Evolutionary conservation across 78 protist species (phyloP).

Genomic region (Pigoraptor vietnamica): DNA sequence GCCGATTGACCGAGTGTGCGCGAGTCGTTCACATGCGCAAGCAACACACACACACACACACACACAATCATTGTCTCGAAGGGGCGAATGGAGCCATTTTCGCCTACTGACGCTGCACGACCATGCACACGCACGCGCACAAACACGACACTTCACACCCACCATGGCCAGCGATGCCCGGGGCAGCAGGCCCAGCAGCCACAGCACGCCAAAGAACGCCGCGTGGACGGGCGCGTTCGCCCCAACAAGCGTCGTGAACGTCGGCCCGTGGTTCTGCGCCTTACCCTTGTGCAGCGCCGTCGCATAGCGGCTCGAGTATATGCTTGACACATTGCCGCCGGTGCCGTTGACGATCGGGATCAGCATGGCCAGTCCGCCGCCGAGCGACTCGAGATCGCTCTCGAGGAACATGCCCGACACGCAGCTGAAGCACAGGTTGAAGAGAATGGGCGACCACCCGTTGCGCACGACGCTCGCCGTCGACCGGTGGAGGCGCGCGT

Average conservation of each 20-base stretch:
- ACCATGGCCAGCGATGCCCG: no score
- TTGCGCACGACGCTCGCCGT: no score
- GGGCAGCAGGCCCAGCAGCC: neutral
- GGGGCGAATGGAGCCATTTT: no score
- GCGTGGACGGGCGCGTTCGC: neutral
- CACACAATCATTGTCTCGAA: no score
- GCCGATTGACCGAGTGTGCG: neutral
- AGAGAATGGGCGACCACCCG: neutral
- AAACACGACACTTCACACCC: no score
- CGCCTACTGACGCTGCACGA: no score
- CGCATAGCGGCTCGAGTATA: neutral
- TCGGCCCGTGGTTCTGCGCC: neutral
- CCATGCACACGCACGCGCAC: no score
- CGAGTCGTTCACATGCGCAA: no score
- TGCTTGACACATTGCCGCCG: neutral
- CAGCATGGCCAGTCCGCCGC: neutral
- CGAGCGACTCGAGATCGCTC: neutral
- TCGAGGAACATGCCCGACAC: neutral
- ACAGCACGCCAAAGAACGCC: neutral
- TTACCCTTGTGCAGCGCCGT: neutral
- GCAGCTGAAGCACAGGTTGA: neutral
- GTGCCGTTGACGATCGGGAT: neutral
- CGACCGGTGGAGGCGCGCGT: no score
- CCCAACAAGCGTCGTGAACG: neutral
- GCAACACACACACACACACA: no score